phyloP scores from a whole-genome alignment of 2,329 filamentous ascomycete species.

The Akanthomyces lecanii region DNA sequence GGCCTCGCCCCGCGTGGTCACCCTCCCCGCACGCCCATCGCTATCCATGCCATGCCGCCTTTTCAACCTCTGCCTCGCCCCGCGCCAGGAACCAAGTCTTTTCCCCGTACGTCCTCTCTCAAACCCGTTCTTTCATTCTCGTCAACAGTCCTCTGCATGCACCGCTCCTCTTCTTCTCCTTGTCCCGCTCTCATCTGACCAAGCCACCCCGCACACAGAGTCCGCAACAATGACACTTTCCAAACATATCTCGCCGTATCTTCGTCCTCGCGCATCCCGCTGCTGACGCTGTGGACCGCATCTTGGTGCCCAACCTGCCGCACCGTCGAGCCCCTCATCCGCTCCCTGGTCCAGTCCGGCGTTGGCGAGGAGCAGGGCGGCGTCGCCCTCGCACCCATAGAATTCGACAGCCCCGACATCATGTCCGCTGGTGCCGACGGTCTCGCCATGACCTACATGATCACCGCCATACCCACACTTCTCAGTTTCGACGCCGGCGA shows the following conservation, averaged over 20 bases:
- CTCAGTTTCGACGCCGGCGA: constrained; percentile 55
- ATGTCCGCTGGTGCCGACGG: constrained; percentile 36
- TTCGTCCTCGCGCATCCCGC: constrained; percentile 48
- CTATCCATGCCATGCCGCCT: constrained; percentile 19
- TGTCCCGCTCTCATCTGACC: background rate
- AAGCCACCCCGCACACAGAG: constrained; percentile 32
- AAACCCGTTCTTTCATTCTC: background rate
- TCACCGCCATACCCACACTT: constrained; percentile 54
- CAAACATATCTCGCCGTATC: constrained; percentile 53
- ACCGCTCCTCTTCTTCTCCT: background rate
- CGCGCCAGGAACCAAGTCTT: constrained; percentile 30
- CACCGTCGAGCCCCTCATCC: constrained; percentile 45
- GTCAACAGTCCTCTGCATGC: background rate
- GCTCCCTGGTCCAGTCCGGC: constrained; percentile 45
- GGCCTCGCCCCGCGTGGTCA: constrained; percentile 2
- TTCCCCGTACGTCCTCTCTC: constrained; percentile 27
- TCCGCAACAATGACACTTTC: constrained; percentile 52
- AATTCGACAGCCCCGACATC: constrained; percentile 55
- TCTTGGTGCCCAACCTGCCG: constrained; percentile 55
- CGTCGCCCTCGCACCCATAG: constrained; percentile 49
- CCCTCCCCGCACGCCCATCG: constrained; percentile 4
- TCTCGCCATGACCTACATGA: constrained; percentile 53
- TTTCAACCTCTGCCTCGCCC: constrained; percentile 24
- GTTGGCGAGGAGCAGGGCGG: constrained; percentile 54
- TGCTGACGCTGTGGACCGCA: constrained; percentile 59